Base-by-base conservation (phyloP, 208 protist genomes). In the Leishmania guyanensis region DNA sequence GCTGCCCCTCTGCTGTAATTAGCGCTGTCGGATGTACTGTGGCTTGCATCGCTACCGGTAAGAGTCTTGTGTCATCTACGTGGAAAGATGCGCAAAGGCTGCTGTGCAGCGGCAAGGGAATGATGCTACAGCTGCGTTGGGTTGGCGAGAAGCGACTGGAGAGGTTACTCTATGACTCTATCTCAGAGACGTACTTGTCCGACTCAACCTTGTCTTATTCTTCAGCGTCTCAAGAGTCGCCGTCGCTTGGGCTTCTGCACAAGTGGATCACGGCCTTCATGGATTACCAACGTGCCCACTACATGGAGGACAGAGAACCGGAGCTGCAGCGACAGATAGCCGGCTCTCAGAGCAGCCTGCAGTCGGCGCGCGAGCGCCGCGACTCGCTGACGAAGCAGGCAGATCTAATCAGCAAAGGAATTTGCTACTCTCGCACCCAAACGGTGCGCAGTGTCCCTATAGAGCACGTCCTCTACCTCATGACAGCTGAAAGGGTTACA, bases 191-290 rank as follows among this genome's bases (percentile, higher is more conserved):
- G 6, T 84, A 81, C 48, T 43, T 80, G 16, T 79, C 69, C 26
- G 75, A 81, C 71, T 39, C 68, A 29, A 76, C 76, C 68, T 29
- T 87, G 36, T 80, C 74, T 5, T 87, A 76, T 46, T 54, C 84
- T 5, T 69, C 62, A 4, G 72, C 77, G 12, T 72, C 54, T 29
- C 79, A 80, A 53, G 81, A 84, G 22, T 85, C 87, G 50, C 83
- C 68, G n/a, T 53, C 46, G 17, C 36, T 91, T 33, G 81, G 75
- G 50, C 65, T 84, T 5, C 69, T 93, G 72, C 83, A 93, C 74
- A 88, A 90, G 60, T 93, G 87, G 87, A 75, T 93, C 64, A 90
- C 88, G 14, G 85, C 90, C n/a, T 83, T 88, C n/a, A 80, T 91
- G 66, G 88, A 91, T 51, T 88, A 86, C 75, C 88, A 93, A 58